Evolutionary conservation across 2,329 filamentous ascomycete species (phyloP), one percentile per base, ranked within the genome.

Genomic region (Amesomyces nigricolor): DNA sequence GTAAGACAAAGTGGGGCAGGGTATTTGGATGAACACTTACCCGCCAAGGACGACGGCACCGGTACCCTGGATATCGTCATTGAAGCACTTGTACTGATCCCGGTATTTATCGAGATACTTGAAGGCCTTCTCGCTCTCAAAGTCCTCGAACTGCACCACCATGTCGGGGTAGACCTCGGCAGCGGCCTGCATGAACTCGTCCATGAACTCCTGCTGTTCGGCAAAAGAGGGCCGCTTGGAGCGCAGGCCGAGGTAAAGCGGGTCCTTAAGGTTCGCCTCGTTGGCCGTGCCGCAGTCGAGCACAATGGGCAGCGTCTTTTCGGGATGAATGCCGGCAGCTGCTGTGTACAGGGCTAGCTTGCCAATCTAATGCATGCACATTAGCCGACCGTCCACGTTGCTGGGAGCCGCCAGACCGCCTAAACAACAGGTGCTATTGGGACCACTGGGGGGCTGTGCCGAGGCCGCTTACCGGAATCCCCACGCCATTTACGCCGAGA

Each of bases 11-110:
- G 53, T 47, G 11, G 44, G 44, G 32, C 22, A 42, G 22, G 48
- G 32, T 17, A 4, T 19, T 19, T n/a, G 45, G 51, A 26, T 29
- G 38, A 54, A 45, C 35, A 70, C 78, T 70, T 72, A 83, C 78
- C 92, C 92, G 61, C 82, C 92, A 53, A 96, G 81, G 59, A 97
- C 91, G 67, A 99, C 94, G 61, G 92, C 91, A 65, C 94, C 94
- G 64, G 94, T 97, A 63, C 92, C 92, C 77, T 97, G 92, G 68
- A 99, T 94, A 70, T 99, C 92, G 68, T 97, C 94, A 72, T 97
- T 97, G 83, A 99, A 99, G 80, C 89, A 95, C 72, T 89, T 91
- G 78, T 96, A 92, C 62, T 79, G 82, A 70, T 91, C 79, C 64
- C 89, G 87, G 75, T 97, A 97, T 58, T 90, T 84, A 70, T 94